Evolutionary conservation across 2,329 filamentous ascomycete genomes (phyloP), one percentile per base, ranked within the genome.

Genomic region (Pseudogymnoascus sp.): DNA sequence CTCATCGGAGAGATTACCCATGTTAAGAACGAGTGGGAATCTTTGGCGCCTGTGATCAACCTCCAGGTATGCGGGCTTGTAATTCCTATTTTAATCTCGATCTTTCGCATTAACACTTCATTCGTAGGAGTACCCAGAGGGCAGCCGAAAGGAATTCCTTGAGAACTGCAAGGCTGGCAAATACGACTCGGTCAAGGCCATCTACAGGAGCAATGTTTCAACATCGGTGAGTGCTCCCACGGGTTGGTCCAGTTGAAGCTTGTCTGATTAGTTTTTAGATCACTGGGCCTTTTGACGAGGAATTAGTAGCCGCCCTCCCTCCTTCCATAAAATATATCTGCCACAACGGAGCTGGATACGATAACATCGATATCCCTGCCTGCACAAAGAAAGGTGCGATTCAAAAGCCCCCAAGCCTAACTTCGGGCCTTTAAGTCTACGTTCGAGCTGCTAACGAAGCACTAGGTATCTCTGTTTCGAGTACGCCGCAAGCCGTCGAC

Each of bases 261-360:
- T 18, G 25, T 46, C 42, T 46, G 21, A 46, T 25, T 46, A 46
- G 23, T 5, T 18, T 42, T 2, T 34, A 72, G 70, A 60, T 72
- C n/a, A 93, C 90, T 0, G 91, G 91, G 1, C 76, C 77, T 11
- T 78, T 95, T 66, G 89, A 95, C 73, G 79, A 79, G 34, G 88
- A 90, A 73, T 75, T 95, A 11, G 75, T 93, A 21, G 74, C 79
- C 44, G 80, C 75, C 4, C 75, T 87, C 12, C 84, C 84, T 6
- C 59, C 69, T 2, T 79, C 77, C 6, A 71, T 87, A 34, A 77
- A 76, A 66, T 87, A 82, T 69, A 77, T 88, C 66, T 85, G 81
- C 70, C 83, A 87, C 72, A 84, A 84, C 65, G 83, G 89, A 65
- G 89, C 90, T 61, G 91, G 91, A 31, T 96, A 95, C 75, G 91